Evolutionary conservation across 352 stramenopile species (phyloP), one percentile per base, ranked within the genome.

Genomic region (Globisporangium mamillatum): DNA sequence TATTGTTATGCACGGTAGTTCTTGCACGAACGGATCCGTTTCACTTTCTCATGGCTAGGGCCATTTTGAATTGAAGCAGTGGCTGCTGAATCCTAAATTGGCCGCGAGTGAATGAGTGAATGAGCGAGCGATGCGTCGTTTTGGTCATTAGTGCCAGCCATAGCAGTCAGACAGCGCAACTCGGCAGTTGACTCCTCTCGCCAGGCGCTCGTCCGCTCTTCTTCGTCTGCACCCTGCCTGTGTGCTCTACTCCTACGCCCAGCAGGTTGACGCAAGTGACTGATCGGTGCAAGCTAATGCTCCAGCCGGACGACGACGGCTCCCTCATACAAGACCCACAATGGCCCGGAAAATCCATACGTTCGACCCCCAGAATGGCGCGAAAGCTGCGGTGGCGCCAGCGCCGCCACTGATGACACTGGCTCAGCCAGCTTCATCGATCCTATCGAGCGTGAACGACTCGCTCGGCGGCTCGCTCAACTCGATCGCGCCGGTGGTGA

Each of bases 381-480:
- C 41, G 7, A 64, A 67, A 34, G 67, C 57, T 8, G 8, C 60
- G 9, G 38, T 46, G 38, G n/a, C 38, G 20, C 9, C 24, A 29
- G 20, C 60, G 46, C 8, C 36, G 32, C 50, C 32, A 16, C 29
- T 16, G 10, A 38, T 7, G 10, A 38, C 22, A 24, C 25, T 25
- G 1, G 14, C 10, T 27, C 64, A 27, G 20, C 46, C 8, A 29
- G 27, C 46, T 20, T 48, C 55, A 34, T 66, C 56, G 18, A 66
- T 60, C 3, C 58, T 60, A 29, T 24, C 70, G 22, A 75, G 77
- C 2, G 69, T 82, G 3, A 75, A 74, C 50, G 77, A 89, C 60
- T 53, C 70, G 10, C 55, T 80, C 2, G 76, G 75, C 29, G 72
- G 69, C 29, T 86, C 81, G 14, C 12, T 78, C 5, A 66, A 71